phyloP scores from a whole-genome alignment of 2,329 filamentous ascomycete genomes.

The Fusarium aywerte region DNA sequence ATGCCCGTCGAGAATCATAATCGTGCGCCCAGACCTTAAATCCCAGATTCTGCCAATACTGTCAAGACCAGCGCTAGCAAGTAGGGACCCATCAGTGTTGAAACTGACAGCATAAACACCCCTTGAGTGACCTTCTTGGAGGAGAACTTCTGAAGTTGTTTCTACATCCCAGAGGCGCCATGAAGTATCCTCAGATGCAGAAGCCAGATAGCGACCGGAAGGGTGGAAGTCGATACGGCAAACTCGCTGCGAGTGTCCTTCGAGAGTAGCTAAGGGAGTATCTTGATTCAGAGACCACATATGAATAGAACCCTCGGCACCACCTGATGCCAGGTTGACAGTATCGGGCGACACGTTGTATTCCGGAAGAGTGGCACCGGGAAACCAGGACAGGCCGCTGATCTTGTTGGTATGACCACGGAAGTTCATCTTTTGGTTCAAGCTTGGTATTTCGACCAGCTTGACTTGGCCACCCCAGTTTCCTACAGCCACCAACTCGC shows the following conservation, averaged over 20 bases:
- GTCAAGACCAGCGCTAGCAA: constrained; percentile 93
- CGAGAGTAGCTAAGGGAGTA: constrained; percentile 82
- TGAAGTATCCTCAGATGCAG: constrained; percentile 94
- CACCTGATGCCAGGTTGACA: constrained; percentile 90
- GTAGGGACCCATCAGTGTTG: constrained; percentile 87
- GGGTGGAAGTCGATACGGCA: constrained; percentile 96
- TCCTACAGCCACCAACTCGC: constrained; percentile 84
- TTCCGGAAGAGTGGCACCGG: constrained; percentile 78
- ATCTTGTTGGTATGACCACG: constrained; percentile 90
- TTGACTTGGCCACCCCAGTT: constrained; percentile 94
- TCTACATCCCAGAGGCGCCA: constrained; percentile 97
- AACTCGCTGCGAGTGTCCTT: constrained; percentile 86
- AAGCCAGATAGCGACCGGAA: constrained; percentile 87
- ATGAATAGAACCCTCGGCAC: constrained; percentile 86
- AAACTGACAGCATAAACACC: constrained; percentile 93
- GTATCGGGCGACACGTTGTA: constrained; percentile 76
- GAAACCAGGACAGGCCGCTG: constrained; percentile 90
- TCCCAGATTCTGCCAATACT: constrained; percentile 98
- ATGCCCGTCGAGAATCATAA: constrained; percentile 94
- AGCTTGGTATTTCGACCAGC: constrained; percentile 82
- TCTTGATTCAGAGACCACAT: constrained; percentile 91
- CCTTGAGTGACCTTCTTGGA: constrained; percentile 94
- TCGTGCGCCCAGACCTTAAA: constrained; percentile 87
- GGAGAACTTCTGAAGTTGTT: constrained; percentile 81
- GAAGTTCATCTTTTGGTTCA: constrained; percentile 79